phyloP scores from a whole-genome alignment of 1,284 basidiomycete genomes.

The Tilletia indica region DNA sequence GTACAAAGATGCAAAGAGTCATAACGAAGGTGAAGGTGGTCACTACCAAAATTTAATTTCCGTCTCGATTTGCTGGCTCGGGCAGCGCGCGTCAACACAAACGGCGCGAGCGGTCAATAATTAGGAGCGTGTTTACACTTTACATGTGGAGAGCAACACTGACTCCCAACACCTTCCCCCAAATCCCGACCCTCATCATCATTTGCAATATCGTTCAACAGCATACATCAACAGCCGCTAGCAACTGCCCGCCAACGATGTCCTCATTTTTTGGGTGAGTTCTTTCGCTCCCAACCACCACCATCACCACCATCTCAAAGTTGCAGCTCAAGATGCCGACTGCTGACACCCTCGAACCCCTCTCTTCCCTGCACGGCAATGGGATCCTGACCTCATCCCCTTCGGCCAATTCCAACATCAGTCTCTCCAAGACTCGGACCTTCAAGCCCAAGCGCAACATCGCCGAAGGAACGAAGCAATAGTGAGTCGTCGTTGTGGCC shows the following conservation, averaged over 20 bases:
- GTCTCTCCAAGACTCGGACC: conserved; percentile 58
- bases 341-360: conserved; percentile 8
- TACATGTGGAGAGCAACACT: neutral
- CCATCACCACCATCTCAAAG: neutral
- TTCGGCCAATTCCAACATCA: neutral
- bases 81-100: too few relatives aligned
- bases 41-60: too few relatives aligned
- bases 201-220: too few relatives aligned
- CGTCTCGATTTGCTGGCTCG: too few relatives aligned
- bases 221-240: too few relatives aligned
- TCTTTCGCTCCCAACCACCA: neutral
- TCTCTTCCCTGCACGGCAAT: neutral
- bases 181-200: neutral
- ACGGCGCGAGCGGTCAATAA: too few relatives aligned
- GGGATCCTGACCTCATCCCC: neutral
- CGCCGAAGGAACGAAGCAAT: conserved; percentile 92
- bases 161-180: neutral
- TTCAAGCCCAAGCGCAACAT: conserved; percentile 95
- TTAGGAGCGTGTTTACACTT: neutral
- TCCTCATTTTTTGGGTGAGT: conserved; percentile 15
- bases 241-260: neutral
- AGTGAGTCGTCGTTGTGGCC: conserved; percentile 51
- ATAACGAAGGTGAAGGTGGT: too few relatives aligned
- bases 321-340: neutral
- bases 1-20: too few relatives aligned